Conservation (phyloP, 768 basidiomycete species). For the Termitomyces sp. region DNA sequence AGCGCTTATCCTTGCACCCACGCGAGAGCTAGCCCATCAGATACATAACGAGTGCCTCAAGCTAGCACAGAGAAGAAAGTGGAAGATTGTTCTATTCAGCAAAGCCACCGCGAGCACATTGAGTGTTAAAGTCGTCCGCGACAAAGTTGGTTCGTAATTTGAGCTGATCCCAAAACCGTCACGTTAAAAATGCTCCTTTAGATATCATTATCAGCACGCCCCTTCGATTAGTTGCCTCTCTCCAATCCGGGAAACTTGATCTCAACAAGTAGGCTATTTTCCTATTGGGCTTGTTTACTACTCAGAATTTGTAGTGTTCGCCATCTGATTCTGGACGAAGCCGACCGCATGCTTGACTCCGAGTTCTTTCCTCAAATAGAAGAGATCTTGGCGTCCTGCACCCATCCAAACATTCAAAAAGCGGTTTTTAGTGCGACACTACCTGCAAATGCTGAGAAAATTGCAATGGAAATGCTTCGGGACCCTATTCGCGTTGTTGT, state of each 20-base stretch:
- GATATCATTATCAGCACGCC: conserved; percentile 95
- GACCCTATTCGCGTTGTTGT: conserved; percentile 94
- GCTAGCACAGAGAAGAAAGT: conserved; percentile 74
- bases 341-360: conserved; percentile 82
- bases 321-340: conserved; percentile 86
- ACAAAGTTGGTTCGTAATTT: conserved; percentile 64
- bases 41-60: conserved; percentile 89
- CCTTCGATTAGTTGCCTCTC: conserved; percentile 75
- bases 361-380: conserved; percentile 88
- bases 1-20: conserved; percentile 84
- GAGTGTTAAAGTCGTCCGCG: conserved; percentile 61
- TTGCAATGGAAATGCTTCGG: conserved; percentile 78
- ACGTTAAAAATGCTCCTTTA: conserved; percentile 22
- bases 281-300: background rate
- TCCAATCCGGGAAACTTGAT: conserved; percentile 62
- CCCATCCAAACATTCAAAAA: conserved; percentile 65
- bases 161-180: background rate
- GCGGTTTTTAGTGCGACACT: conserved; percentile 94
- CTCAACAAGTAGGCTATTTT: conserved; percentile 58
- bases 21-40: conserved; percentile 93
- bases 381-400: conserved; percentile 80
- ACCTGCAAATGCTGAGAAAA: conserved; percentile 80
- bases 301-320: conserved; percentile 51
- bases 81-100: conserved; percentile 77
- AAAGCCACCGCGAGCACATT: conserved; percentile 87